Conservation (phyloP, 139 green algal genomes). For the Medakamo hakoo region DNA sequence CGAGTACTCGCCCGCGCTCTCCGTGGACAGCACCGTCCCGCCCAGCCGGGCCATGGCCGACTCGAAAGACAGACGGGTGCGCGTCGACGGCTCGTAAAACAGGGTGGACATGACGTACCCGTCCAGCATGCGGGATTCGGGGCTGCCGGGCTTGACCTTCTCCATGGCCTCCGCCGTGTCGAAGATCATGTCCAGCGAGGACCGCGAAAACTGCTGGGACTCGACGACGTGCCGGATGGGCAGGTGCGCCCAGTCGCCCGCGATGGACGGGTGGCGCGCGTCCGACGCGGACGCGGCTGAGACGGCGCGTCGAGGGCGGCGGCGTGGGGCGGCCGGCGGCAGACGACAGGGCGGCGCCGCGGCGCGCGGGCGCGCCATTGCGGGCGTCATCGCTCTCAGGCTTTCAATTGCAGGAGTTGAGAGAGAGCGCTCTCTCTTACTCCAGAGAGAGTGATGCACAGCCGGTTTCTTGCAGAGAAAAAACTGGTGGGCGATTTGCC, state of each 20-base stretch:
- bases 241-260: conserved; percentile 8
- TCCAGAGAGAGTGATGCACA: too few species aligned
- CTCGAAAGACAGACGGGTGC: conserved; percentile 95
- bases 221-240: conserved; percentile 64
- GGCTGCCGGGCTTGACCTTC: conserved; percentile 30
- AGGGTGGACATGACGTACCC: conserved; percentile 91
- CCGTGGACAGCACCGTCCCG: conserved; percentile 85
- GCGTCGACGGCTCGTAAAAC: conserved; percentile 99
- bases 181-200: conserved; percentile 74
- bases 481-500: too few species aligned
- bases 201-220: conserved; percentile 75
- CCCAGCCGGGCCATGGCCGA: conserved; percentile 83
- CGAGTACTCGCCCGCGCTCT: conserved; percentile 90
- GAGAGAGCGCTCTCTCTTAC: too few species aligned
- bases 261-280: background rate
- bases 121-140: conserved; percentile 49
- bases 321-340: too few species aligned
- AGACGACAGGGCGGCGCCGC: background rate
- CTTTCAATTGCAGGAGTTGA: too few species aligned
- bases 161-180: conserved; percentile 54
- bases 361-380: background rate
- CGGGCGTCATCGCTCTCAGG: too few species aligned
- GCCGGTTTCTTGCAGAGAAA: too few species aligned
- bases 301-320: background rate
- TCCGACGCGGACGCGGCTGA: background rate